phyloP scores from a whole-genome alignment of 2,329 filamentous ascomycete species.

The Mariannaea sp. region DNA sequence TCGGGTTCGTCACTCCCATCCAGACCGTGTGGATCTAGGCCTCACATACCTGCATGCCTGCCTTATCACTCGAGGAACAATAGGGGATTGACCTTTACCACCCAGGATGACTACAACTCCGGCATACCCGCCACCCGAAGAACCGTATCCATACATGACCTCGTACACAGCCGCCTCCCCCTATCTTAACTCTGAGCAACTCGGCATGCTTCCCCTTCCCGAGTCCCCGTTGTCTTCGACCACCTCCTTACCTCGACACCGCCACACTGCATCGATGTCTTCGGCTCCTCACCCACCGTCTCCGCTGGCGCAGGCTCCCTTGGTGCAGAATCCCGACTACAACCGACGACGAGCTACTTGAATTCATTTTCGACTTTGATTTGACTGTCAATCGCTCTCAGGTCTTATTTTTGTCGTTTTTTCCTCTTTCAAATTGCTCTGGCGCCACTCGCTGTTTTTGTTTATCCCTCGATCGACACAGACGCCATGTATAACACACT shows the following conservation, averaged over 20 bases:
- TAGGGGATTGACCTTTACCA: conserved; percentile 60
- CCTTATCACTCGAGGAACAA: conserved; percentile 45
- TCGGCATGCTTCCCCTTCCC: conserved; percentile 51
- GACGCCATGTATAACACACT: conserved; percentile 45
- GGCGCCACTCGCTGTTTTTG: conserved; percentile 28
- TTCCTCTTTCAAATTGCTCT: conserved; percentile 22
- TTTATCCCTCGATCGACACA: conserved; percentile 39
- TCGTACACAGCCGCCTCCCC: conserved; percentile 49
- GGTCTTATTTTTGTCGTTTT: conserved; percentile 24
- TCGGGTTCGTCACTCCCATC: conserved; percentile 67
- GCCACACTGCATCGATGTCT: conserved; percentile 45
- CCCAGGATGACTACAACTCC: conserved; percentile 57
- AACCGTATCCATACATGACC: conserved; percentile 44
- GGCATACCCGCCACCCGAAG: conserved; percentile 51
- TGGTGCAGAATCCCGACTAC: conserved; percentile 39
- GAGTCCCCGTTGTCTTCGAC: conserved; percentile 50
- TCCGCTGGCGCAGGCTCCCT: conserved; percentile 41
- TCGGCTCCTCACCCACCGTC: conserved; percentile 44
- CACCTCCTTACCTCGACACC: conserved; percentile 46
- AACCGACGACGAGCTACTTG: conserved; percentile 43
- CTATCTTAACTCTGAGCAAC: conserved; percentile 50
- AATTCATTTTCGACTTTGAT: conserved; percentile 32
- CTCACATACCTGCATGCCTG: conserved; percentile 47
- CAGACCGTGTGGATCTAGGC: conserved; percentile 65
- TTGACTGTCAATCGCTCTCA: conserved; percentile 21